phyloP scores from a whole-genome alignment of 768 basidiomycete genomes.

The Zangia roseola region DNA sequence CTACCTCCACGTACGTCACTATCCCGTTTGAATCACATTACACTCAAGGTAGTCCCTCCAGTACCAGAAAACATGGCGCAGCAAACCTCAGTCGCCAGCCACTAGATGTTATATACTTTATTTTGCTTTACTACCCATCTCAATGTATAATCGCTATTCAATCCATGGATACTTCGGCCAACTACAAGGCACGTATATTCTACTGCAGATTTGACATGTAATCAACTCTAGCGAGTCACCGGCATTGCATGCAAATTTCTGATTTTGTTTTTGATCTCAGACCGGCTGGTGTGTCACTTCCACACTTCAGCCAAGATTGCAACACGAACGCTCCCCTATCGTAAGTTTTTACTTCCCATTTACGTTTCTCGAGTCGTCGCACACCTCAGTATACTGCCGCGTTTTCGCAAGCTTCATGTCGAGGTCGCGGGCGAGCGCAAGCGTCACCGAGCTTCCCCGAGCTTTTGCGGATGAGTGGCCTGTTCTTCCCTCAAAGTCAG shows the following conservation, averaged over 20 bases:
- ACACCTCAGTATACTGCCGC: background rate
- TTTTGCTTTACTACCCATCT: constrained; percentile 31
- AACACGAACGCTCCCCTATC: background rate
- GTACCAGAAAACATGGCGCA: constrained; percentile 59
- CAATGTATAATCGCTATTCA: constrained; percentile 38
- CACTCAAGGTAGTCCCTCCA: constrained; percentile 22
- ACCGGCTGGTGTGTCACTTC: background rate
- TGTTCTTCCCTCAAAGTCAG: constrained; percentile 4
- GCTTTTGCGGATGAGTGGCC: background rate
- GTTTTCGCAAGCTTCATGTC: constrained; percentile 9
- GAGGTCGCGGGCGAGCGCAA: constrained; percentile 8
- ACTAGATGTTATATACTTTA: constrained; percentile 47
- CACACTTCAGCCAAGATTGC: constrained; percentile 5
- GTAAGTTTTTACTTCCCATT: constrained; percentile 1
- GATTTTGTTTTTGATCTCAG: constrained; percentile 8
- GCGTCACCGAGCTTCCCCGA: constrained; percentile 1
- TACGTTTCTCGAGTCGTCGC: background rate
- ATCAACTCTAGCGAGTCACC: background rate
- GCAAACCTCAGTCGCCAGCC: constrained; percentile 44
- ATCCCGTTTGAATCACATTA: background rate
- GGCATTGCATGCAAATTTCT: background rate
- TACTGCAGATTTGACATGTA: background rate
- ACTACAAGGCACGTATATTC: constrained; percentile 25
- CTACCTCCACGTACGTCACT: constrained; percentile 67
- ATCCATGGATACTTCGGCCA: constrained; percentile 30